phyloP scores from a whole-genome alignment of 345 rosid species.

The Populus deltoides region DNA sequence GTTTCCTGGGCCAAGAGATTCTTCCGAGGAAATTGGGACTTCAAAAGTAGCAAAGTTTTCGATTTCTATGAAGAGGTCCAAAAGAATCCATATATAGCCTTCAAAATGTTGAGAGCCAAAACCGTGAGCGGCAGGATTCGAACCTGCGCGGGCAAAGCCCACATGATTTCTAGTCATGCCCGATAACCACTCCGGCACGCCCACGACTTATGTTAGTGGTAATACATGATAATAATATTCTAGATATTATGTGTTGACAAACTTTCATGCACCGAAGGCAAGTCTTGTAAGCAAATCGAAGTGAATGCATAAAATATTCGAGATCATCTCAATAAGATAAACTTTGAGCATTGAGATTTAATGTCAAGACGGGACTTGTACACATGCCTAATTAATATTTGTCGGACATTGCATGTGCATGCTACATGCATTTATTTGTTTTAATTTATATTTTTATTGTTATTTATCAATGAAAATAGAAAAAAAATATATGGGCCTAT shows the following conservation, averaged over 20 bases:
- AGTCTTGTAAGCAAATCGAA: too few relatives aligned
- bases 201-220: constrained; percentile 10
- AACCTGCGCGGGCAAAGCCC: constrained; percentile 92
- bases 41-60: too few relatives aligned
- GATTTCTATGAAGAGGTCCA: too few relatives aligned
- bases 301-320: neutral
- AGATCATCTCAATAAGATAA: neutral
- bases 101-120: neutral
- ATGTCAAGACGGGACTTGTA: neutral
- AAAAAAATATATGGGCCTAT: too few relatives aligned
- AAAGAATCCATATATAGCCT: too few relatives aligned
- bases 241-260: too few relatives aligned
- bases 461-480: too few relatives aligned
- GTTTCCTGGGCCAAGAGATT: neutral
- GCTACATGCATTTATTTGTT: too few relatives aligned
- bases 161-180: constrained; percentile 98
- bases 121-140: constrained; percentile 69
- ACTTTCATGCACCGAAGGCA: too few relatives aligned
- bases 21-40: neutral
- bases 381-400: neutral
- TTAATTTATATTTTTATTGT: too few relatives aligned
- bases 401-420: too few relatives aligned
- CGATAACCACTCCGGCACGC: constrained; percentile 97
- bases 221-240: too few relatives aligned
- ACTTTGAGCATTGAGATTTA: neutral